Evolutionary conservation across 2,329 filamentous ascomycete genomes (phyloP).

Genomic region (Paramyrothecium roridum): DNA sequence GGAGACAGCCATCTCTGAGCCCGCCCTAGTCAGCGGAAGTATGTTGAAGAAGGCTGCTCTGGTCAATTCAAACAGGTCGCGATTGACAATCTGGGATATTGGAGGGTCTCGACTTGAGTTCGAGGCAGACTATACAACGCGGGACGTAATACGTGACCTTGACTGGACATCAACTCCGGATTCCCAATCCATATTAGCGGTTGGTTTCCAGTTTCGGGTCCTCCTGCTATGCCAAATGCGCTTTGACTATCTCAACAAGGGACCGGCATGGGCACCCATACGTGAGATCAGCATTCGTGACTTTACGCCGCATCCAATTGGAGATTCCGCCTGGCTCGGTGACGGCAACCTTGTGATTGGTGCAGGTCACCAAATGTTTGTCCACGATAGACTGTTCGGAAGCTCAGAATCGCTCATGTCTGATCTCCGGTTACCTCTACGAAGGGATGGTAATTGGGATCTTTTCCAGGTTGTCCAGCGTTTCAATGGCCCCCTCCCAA

Average conservation of each 20-base stretch:
- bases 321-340: constrained; percentile 87
- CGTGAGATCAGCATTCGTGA: constrained; percentile 78
- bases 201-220: constrained; percentile 88
- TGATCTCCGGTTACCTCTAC: constrained; percentile 43
- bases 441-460: constrained; percentile 55
- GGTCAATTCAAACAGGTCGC: constrained; percentile 69
- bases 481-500: constrained; percentile 81
- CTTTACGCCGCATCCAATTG: constrained; percentile 84
- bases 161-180: constrained; percentile 94
- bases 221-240: constrained; percentile 81
- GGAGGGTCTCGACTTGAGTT: constrained; percentile 79
- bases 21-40: constrained; percentile 78
- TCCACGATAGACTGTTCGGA: constrained; percentile 75
- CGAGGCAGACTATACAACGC: constrained; percentile 67
- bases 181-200: constrained; percentile 81
- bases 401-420: constrained; percentile 58
- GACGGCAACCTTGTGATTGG: constrained; percentile 84
- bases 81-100: constrained; percentile 88
- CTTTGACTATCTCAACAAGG: constrained; percentile 86
- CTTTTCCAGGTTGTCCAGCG: constrained; percentile 79
- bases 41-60: constrained; percentile 84
- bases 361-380: constrained; percentile 85
- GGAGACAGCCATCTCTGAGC: constrained; percentile 71
- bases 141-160: constrained; percentile 77
- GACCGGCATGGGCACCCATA: constrained; percentile 85